A percentile compares a stretch with the other conserved stretches of the same genome.
These are phyloP conservation scores for Macrolepiota albuminosa DNA, from an alignment of 768 basidiomycete genomes.

Conservation along the genomic window DNA sequence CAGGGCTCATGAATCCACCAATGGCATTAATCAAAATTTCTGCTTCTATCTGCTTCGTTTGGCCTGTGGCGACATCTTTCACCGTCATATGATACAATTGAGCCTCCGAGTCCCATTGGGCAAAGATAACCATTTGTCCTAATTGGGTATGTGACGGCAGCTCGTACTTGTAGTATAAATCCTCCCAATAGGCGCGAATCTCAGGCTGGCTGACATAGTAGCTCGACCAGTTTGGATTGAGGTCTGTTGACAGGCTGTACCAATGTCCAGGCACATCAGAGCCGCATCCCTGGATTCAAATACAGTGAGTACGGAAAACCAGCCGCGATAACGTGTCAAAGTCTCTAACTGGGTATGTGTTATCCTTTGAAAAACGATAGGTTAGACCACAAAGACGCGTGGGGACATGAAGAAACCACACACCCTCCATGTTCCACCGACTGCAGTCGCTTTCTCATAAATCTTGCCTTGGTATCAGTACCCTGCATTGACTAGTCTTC, in stretches of 20 bases:
- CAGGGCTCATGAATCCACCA: conserved; percentile 43
- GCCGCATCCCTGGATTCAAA: conserved; percentile 39
- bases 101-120: conserved; percentile 40
- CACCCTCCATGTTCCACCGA: conserved; percentile 59
- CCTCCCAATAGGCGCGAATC: conserved; percentile 46
- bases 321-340: background rate
- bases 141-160: conserved; percentile 37
- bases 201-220: conserved; percentile 45
- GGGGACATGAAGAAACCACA: conserved; percentile 14
- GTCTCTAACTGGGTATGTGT: conserved; percentile 45
- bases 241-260: conserved; percentile 51
- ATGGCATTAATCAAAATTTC: conserved; percentile 47
- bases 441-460: conserved; percentile 40
- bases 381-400: background rate
- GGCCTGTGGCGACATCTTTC: conserved; percentile 31
- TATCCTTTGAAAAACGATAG: conserved; percentile 32
- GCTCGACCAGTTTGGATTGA: conserved; percentile 47
- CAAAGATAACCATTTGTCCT: conserved; percentile 32
- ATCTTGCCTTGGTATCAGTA: conserved; percentile 29
- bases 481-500: too few relatives aligned
- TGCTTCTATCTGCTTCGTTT: conserved; percentile 29
- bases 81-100: conserved; percentile 40
- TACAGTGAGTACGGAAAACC: background rate
- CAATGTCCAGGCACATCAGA: conserved; percentile 53
- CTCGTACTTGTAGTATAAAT: conserved; percentile 39